Conservation (phyloP, 345 rosid genomes). For the Murraya paniculata region DNA sequence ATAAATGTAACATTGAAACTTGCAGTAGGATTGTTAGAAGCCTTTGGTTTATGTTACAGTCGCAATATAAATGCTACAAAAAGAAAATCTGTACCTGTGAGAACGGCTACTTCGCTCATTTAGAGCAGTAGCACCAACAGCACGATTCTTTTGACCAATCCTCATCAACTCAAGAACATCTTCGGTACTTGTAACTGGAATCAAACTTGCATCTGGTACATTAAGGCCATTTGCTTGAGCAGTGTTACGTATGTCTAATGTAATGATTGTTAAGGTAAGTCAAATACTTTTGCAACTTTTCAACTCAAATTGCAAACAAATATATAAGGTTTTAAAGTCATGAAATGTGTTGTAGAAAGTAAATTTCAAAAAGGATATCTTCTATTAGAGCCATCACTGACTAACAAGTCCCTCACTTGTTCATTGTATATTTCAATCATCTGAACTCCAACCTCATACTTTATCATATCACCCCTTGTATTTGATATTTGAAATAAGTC, state of each 20-base stretch:
- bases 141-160: constrained; percentile 87
- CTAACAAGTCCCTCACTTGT: constrained; percentile 91
- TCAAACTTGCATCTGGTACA: constrained; percentile 92
- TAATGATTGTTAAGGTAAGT: constrained; percentile 49
- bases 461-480: constrained; percentile 57
- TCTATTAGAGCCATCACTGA: constrained; percentile 81
- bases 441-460: constrained; percentile 91
- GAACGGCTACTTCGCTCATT: constrained; percentile 98
- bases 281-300: constrained; percentile 2
- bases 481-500: constrained; percentile 81
- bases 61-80: not conserved
- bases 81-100: constrained; percentile 55
- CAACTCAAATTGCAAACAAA: not conserved
- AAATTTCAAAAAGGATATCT: constrained; percentile 70
- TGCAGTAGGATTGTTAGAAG: not conserved
- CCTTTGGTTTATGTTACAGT: not conserved
- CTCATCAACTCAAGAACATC: constrained; percentile 96
- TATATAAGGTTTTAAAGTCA: not conserved
- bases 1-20: not conserved
- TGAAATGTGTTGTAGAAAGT: not conserved
- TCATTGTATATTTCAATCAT: constrained; percentile 99
- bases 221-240: constrained; percentile 91
- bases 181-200: constrained; percentile 76
- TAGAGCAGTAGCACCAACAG: constrained; percentile 96
- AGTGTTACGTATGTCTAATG: constrained; percentile 92